Evolutionary conservation across 257 asterid genomes (phyloP), one percentile per base, ranked within the genome.

Genomic region (Salvia splendens): DNA sequence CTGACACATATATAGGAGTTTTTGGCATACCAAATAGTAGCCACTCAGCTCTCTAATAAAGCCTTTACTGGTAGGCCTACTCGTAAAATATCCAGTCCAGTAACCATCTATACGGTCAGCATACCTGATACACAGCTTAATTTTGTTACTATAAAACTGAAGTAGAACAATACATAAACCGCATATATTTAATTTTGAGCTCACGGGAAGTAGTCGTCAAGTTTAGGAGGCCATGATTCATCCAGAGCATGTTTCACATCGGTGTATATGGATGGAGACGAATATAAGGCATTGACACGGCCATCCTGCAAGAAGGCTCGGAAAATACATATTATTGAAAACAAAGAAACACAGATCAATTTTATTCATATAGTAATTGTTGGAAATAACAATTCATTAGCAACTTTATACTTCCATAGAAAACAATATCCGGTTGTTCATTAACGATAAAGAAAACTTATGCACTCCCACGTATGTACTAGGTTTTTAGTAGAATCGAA

Each of bases 51-150:
- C 65, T 85, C 99, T 87, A 75, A 87, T 95, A 72, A 85, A 94
- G 76, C 89, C 82, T 82, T 94, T 94, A 72, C 87, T 8, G 79
- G 87, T 85, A 35, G 99, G 95, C 66, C 99, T 78, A 72, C 99
- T 94, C 16, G 98, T 86, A 81, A 90, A 93, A 76, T 93, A 93
- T 62, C 99, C 99, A 24, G 99, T 93, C 99, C 99, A 93, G 72
- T 91, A 94, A 77, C 84, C 93, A 84, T 94, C 83, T 70, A 70
- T 63, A 51, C 96, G 85, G 76, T 94, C 99, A 51, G 99, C 99
- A 38, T 94, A 94, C 75, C 99, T 94, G 85, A 72, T 70, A 65
- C 65, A 61, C 36, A 40, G 67, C 38, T 80, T 42, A 16, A 52
- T 65, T 65, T 61, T 5, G 17, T 54, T 52, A 68, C 68, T 36